Evolutionary conservation across 164 flowering plant genomes (phyloP), one percentile per base, ranked within the genome.

Genomic region (Nymphaea thermarum): DNA sequence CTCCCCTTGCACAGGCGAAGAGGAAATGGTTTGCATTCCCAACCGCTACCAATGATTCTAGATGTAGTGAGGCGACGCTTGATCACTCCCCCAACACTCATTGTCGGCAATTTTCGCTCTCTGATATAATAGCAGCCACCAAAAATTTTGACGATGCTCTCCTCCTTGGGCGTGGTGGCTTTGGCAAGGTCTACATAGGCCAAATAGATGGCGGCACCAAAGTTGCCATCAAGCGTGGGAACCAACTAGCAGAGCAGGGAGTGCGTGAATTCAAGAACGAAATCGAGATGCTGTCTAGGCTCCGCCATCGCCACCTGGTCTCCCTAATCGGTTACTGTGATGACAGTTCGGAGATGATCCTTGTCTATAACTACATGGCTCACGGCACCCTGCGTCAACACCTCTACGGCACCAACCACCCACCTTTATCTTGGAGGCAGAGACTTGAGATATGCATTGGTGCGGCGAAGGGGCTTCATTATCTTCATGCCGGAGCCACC

Each of bases 401-500:
- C 55, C 78, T 80, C 60, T 74, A 75, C 47, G 44, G 61, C 45
- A 17, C 55, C 4, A 12, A 71, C 7, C 43, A 67, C 3, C 67
- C 69, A 25, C 65, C 79, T 2, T 79, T 80, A 3, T 6, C 76
- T 0, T 84, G 87, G 85, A 71, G 71, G 43, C 82, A 69, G 36
- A 67, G 84, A 12, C 77, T 82, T n/a, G 61, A 71, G 63, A 77
- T 80, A 43, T 78, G 82, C 71, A 65, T 80, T 2, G 87, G 85
- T 0, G 81, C 81, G 0, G 85, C 82, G 0, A 74, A 74, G 1
- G 85, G 85, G 16, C 64, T 83, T 4, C 78, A 82, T 25, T 80
- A 82, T 60, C 83, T 83, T 16, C 87, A 83, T 51, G 43, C 74
- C 0, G 79, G 80, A 6, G 72, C 79, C 1, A 73, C 66, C 43